A percentile compares a stretch with the other conserved stretches of the same genome.
phyloP scores from a whole-genome alignment of 1,139 yeast genomes.

The Yamadazyma buinensis region DNA sequence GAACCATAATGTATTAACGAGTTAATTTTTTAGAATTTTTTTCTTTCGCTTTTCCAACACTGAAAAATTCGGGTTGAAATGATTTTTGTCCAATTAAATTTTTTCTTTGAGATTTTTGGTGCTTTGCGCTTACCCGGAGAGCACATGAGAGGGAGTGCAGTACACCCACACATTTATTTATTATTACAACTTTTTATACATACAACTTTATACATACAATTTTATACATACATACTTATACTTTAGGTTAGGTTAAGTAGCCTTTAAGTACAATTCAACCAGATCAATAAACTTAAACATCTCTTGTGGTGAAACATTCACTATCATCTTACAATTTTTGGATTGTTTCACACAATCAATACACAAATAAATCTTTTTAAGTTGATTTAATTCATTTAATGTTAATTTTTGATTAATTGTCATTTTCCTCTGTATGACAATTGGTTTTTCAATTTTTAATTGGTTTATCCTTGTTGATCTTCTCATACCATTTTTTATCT shows the following conservation, averaged over 20 bases:
- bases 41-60: conserved; percentile 8
- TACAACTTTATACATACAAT: too few relatives aligned
- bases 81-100: conserved; percentile 6
- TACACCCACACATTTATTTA: too few relatives aligned
- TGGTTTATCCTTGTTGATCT: conserved; percentile 5
- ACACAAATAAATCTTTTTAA: conserved; percentile 18
- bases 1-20: conserved; percentile 44
- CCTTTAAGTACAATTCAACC: conserved; percentile 1
- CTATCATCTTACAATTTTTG: conserved; percentile 5
- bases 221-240: too few relatives aligned
- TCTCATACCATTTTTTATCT: not conserved
- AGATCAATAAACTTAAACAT: conserved; percentile 8
- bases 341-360: conserved; percentile 16
- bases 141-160: too few relatives aligned
- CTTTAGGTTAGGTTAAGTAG: too few relatives aligned
- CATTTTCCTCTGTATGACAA: conserved; percentile 8
- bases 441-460: conserved; percentile 1
- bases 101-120: not conserved
- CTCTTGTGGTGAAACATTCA: conserved; percentile 8
- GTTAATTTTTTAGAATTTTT: conserved; percentile 2
- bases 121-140: conserved; percentile 8
- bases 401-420: conserved; percentile 11
- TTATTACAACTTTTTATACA: too few relatives aligned
- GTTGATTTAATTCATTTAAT: conserved; percentile 20
- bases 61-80: conserved; percentile 8